Base-by-base conservation (phyloP, 2,329 filamentous ascomycete species). In the Sarocladium oryzae region DNA sequence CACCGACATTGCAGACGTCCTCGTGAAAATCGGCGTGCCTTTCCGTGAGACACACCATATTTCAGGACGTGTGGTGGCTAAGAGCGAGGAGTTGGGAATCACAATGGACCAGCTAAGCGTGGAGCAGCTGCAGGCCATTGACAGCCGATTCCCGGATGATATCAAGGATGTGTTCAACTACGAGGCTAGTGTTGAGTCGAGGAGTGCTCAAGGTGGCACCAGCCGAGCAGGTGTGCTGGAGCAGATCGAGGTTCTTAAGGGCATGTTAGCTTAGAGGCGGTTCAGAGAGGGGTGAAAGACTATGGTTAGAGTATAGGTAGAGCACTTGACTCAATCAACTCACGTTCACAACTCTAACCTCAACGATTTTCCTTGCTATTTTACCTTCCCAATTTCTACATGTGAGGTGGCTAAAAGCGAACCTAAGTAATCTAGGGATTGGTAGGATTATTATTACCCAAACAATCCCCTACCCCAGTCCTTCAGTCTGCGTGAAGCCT, bases 181-280 rank as follows among this genome's bases (percentile, higher is more conserved):
- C 62, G 85, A 95, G 69, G 80, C 80, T 56, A 88, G 85, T 54
- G 88, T 95, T 6, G 89, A 96, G 76, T 78, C 86, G 73, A 82
- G 86, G 62, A 79, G 82, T 37, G 84, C 88, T 2, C 83, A 82
- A 58, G 90, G 89, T 21, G 88, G 89, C 24, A 93, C 88, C 21
- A 90, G 87, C 71, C 83, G 79, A 69, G 77, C 77, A 11, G 77
- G 79, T 21, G 84, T 87, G 6, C 60, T 79, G 56, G 76, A 85
- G 69, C 83, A 88, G 70, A 77, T 87, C 56, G 69, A 77, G 60
- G 76, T 73, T 6, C 56, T 76, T 52, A 69, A 66, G 56, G 61
- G 62, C 43, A 68, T 69, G 60, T 55, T 74, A 37, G 57, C 52
- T 50, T 61, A 59, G 55, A 38, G 33, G 33, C 21, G 21, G 15